Conservation (phyloP, 352 stramenopile genomes). For the Phytopythium cucurbitacearum region DNA sequence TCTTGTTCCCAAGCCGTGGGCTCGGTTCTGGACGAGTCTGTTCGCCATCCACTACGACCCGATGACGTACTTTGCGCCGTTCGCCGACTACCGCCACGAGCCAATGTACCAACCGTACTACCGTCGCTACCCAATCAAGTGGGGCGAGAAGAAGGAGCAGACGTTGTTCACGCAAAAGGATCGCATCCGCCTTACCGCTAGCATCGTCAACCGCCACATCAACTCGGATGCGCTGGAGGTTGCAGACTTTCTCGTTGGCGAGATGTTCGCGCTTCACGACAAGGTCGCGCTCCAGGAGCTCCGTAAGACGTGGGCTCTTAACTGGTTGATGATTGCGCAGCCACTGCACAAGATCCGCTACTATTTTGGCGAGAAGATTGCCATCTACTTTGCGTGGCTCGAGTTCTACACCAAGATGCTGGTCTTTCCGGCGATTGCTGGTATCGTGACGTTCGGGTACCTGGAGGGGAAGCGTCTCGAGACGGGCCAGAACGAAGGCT, state of each 20-base stretch:
- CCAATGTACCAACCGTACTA: slow-evolving; percentile 76
- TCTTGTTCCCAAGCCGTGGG: slow-evolving; percentile 11
- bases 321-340: slow-evolving; percentile 75
- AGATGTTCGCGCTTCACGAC: slow-evolving; percentile 90
- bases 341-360: slow-evolving; percentile 84
- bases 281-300: slow-evolving; percentile 61
- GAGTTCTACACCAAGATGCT: slow-evolving; percentile 94
- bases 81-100: slow-evolving; percentile 73
- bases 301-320: slow-evolving; percentile 64
- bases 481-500: slow-evolving; percentile 45
- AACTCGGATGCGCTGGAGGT: slow-evolving; percentile 64
- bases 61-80: slow-evolving; percentile 77
- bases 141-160: slow-evolving; percentile 60
- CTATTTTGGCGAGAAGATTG: slow-evolving; percentile 91
- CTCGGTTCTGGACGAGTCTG: slow-evolving; percentile 49
- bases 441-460: slow-evolving; percentile 73
- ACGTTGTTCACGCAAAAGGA: slow-evolving; percentile 82
- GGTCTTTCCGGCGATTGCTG: slow-evolving; percentile 67
- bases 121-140: slow-evolving; percentile 72
- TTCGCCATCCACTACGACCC: slow-evolving; percentile 68
- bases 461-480: slow-evolving; percentile 37
- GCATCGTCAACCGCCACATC: slow-evolving; percentile 76
- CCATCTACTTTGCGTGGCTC: slow-evolving; percentile 91
- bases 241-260: slow-evolving; percentile 43
- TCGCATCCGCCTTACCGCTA: slow-evolving; percentile 60